phyloP scores from a whole-genome alignment of 2,329 filamentous ascomycete genomes.

The Ophiostoma angusticollis region DNA sequence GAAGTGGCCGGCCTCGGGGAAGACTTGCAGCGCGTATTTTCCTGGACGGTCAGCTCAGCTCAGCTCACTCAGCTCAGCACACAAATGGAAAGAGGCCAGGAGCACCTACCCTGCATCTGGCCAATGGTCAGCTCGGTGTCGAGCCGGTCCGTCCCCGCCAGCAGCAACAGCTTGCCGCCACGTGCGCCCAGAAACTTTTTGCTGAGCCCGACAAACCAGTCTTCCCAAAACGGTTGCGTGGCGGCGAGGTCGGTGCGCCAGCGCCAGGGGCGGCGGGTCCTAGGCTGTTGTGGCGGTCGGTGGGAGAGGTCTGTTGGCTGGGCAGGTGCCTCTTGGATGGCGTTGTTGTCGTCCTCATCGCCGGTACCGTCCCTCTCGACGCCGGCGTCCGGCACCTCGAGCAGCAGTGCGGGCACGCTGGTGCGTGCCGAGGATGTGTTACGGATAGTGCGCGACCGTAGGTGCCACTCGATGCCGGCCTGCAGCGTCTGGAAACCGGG shows the following conservation, averaged over 20 bases:
- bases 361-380: slow-evolving; percentile 35
- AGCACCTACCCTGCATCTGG: slow-evolving; percentile 74
- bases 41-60: slow-evolving; percentile 35
- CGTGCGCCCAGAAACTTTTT: slow-evolving; percentile 71
- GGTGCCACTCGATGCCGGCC: slow-evolving; percentile 86
- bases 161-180: slow-evolving; percentile 71
- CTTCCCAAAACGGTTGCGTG: slow-evolving; percentile 87
- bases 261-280: slow-evolving; percentile 50
- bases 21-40: slow-evolving; percentile 90
- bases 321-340: slow-evolving; percentile 1
- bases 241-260: slow-evolving; percentile 78
- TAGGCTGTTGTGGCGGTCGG: too few relatives aligned
- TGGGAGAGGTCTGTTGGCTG: too few relatives aligned
- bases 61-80: too few relatives aligned
- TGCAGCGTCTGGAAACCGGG: slow-evolving; percentile 62
- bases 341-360: slow-evolving; percentile 32
- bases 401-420: slow-evolving; percentile 72
- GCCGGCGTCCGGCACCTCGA: too few relatives aligned
- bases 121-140: slow-evolving; percentile 91
- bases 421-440: slow-evolving; percentile 72
- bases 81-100: not conserved
- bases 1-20: slow-evolving; percentile 92
- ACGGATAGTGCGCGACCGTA: slow-evolving; percentile 74
- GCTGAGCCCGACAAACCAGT: slow-evolving; percentile 82
- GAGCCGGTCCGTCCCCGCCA: slow-evolving; percentile 79